These are phyloP conservation scores for Alternaria tenuissima DNA, from an alignment of 2,329 filamentous ascomycete species.

Conservation along the genomic window DNA sequence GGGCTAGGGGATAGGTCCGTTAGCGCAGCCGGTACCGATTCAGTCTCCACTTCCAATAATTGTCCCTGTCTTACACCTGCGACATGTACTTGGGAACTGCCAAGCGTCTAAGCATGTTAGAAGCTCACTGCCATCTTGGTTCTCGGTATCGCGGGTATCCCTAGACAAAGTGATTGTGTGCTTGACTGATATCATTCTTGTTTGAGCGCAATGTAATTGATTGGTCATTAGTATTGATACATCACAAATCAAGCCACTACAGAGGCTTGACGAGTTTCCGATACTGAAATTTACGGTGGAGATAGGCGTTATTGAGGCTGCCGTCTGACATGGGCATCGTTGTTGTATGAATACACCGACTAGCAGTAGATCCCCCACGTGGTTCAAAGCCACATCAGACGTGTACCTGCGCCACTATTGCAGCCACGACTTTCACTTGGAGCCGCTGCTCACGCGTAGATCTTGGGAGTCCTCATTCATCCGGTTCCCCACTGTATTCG, in stretches of 20 bases:
- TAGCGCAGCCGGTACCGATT: slow-evolving; percentile 15
- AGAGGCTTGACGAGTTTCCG: neutral
- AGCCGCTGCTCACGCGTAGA: neutral
- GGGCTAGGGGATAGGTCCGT: slow-evolving; percentile 6
- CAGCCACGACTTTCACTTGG: neutral
- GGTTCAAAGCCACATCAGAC: slow-evolving; percentile 16
- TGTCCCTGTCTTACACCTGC: slow-evolving; percentile 8
- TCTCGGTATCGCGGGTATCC: neutral
- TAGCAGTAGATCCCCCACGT: slow-evolving; percentile 25
- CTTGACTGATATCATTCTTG: neutral
- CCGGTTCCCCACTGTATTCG: neutral
- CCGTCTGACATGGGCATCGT: slow-evolving; percentile 8
- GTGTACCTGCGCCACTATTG: slow-evolving; percentile 8
- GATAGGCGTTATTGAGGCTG: neutral
- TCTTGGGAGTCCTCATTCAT: neutral
- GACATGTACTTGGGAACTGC: neutral
- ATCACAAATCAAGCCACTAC: neutral
- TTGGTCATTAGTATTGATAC: neutral
- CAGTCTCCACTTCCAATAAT: slow-evolving; percentile 9
- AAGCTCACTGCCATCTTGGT: neutral
- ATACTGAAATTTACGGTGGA: neutral
- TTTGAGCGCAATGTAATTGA: neutral
- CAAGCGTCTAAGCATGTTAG: slow-evolving; percentile 1
- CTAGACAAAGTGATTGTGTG: neutral
- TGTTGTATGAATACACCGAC: slow-evolving; percentile 3